A percentile compares a stretch with the other conserved stretches of the same genome.
These are phyloP conservation scores for Sugiyamaella novakii DNA, from an alignment of 1,139 yeast genomes.

Conservation along the genomic window DNA sequence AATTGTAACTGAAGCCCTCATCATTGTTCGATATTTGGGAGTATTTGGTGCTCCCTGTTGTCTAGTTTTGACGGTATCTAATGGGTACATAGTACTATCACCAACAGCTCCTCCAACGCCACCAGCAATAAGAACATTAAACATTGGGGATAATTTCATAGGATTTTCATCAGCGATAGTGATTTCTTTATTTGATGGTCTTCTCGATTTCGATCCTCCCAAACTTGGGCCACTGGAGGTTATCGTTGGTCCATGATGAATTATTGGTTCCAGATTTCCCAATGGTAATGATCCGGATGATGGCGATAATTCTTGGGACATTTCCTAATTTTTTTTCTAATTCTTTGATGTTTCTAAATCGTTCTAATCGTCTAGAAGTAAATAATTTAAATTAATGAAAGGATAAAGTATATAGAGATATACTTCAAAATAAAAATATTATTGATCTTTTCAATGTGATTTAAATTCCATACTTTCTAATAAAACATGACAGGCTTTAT, in stretches of 20 bases:
- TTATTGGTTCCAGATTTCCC: constrained; percentile 20
- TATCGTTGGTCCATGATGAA: constrained; percentile 18
- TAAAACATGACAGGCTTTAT: constrained; percentile 1
- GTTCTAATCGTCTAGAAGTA: no score
- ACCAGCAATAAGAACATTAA: constrained; percentile 58
- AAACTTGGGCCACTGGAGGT: constrained; percentile 3
- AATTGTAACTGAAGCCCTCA: constrained; percentile 72
- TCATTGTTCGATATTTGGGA: constrained; percentile 65
- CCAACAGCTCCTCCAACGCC: constrained; percentile 95
- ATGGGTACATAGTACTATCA: constrained; percentile 89
- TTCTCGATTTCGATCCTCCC: constrained; percentile 10
- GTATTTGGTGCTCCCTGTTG: constrained; percentile 88
- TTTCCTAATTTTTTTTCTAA: neutral
- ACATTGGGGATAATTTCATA: constrained; percentile 23
- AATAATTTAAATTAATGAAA: no score
- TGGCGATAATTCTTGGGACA: constrained; percentile 19
- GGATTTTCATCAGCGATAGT: neutral
- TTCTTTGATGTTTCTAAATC: no score
- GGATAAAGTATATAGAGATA: no score
- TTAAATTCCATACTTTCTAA: no score
- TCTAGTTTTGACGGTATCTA: constrained; percentile 94
- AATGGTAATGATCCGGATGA: constrained; percentile 24
- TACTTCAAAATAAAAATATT: no score
- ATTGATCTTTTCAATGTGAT: no score
- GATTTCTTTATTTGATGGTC: constrained; percentile 2